Conservation (phyloP, 2,329 filamentous ascomycete species). For the Epichloe typhina region DNA sequence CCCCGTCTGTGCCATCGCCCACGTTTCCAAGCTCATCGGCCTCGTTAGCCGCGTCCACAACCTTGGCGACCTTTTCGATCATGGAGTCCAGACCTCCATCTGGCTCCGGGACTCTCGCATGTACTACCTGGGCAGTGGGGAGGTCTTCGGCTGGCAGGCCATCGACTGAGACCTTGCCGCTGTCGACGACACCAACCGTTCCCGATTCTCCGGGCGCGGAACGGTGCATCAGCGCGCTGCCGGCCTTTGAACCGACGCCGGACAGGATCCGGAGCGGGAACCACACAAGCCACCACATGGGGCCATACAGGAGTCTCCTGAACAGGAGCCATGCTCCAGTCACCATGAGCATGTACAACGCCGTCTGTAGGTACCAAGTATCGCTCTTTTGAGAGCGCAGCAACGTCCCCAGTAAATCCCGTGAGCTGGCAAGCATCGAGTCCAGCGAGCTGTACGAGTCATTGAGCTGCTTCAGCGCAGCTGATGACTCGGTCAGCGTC, state of each 20-base stretch:
- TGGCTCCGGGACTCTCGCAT: slow-evolving; percentile 11
- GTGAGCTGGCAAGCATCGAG: slow-evolving; percentile 59
- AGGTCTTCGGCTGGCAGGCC: slow-evolving; percentile 27
- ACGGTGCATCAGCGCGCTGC: slow-evolving; percentile 35
- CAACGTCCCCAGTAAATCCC: slow-evolving; percentile 63
- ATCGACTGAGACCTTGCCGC: slow-evolving; percentile 17
- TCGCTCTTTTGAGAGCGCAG: slow-evolving; percentile 87
- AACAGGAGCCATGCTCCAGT: slow-evolving; percentile 82
- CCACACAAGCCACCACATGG: slow-evolving; percentile 80
- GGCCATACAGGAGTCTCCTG: slow-evolving; percentile 73
- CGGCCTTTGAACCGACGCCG: slow-evolving; percentile 40
- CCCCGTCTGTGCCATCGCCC: slow-evolving; percentile 7
- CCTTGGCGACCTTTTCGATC: slow-evolving; percentile 40
- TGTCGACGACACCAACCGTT: slow-evolving; percentile 14
- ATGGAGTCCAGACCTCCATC: slow-evolving; percentile 22
- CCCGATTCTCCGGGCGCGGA: slow-evolving; percentile 13
- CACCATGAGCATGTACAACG: slow-evolving; percentile 65
- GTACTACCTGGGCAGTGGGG: slow-evolving; percentile 36
- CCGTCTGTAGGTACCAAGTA: slow-evolving; percentile 91
- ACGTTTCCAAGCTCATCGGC: slow-evolving; percentile 15
- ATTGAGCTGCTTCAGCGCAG: slow-evolving; percentile 65
- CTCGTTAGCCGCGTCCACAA: slow-evolving; percentile 33
- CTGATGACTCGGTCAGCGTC: slow-evolving; percentile 72
- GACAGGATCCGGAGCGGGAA: slow-evolving; percentile 61
- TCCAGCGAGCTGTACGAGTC: slow-evolving; percentile 74